Evolutionary conservation across 2,329 filamentous ascomycete species (phyloP).

Genomic region (Aspergillus chevalieri): DNA sequence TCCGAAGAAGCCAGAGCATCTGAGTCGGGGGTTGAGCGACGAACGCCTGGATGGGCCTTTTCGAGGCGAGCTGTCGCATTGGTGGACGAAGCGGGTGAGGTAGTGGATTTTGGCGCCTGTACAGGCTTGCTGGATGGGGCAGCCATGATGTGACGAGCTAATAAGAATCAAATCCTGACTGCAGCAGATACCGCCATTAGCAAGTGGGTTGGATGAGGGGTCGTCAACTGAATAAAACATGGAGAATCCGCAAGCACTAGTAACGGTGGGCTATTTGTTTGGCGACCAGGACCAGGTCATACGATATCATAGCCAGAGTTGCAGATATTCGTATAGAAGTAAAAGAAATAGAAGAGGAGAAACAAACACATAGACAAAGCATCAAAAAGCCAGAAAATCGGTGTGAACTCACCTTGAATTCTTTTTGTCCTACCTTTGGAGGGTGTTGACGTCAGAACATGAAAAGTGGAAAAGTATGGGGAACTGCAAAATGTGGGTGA

Average conservation of each 20-base stretch:
- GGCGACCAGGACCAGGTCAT: no score
- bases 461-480: not conserved
- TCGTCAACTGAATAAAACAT: no score
- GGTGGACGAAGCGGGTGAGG: conserved; percentile 45
- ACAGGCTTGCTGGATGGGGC: conserved; percentile 21
- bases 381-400: not conserved
- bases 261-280: no score
- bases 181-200: no score
- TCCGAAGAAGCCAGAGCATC: conserved; percentile 91
- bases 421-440: not conserved
- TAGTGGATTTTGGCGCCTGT: conserved; percentile 29
- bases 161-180: conserved; percentile 5
- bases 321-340: not conserved
- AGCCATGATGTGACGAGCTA: conserved; percentile 35
- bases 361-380: not conserved
- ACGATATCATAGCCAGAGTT: not conserved
- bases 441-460: not conserved
- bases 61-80: conserved; percentile 64
- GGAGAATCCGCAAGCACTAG: no score
- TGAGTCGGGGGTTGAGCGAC: conserved; percentile 86
- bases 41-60: conserved; percentile 61
- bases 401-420: not conserved
- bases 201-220: no score
- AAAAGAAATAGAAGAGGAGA: not conserved
- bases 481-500: not conserved